Percentiles rank a stretch among this genome's conserved stretches.
Evolutionary conservation across 2,329 filamentous ascomycete species (phyloP).

Genomic region (Pyrenophora seminiperda): DNA sequence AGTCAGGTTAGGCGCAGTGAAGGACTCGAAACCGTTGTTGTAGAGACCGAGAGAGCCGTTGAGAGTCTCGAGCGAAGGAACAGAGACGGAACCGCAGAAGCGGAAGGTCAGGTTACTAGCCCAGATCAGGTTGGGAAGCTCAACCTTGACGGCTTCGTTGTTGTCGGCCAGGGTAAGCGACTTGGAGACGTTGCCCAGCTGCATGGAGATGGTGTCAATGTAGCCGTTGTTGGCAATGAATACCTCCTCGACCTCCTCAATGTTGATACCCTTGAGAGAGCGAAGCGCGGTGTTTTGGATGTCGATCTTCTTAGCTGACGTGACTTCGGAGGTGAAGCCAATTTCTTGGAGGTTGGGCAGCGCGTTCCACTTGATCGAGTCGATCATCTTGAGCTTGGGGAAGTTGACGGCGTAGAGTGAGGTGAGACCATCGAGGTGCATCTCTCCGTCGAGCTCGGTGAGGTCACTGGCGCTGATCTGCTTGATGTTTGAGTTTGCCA

Average conservation of each 20-base stretch:
- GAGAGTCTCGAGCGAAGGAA: constrained; percentile 74
- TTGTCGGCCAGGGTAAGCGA: constrained; percentile 79
- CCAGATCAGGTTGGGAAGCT: constrained; percentile 77
- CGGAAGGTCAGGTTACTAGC: constrained; percentile 82
- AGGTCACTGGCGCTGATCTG: constrained; percentile 67
- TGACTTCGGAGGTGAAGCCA: constrained; percentile 68
- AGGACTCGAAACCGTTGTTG: constrained; percentile 70
- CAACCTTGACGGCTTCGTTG: constrained; percentile 70
- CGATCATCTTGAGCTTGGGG: constrained; percentile 66
- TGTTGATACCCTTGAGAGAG: constrained; percentile 79
- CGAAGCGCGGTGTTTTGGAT: constrained; percentile 87
- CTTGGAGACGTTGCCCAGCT: constrained; percentile 75
- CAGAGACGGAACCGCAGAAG: constrained; percentile 74
- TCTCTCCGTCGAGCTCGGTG: constrained; percentile 68
- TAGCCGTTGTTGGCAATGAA: constrained; percentile 85
- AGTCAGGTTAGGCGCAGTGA: constrained; percentile 73
- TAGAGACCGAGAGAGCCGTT: constrained; percentile 84
- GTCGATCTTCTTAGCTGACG: constrained; percentile 68
- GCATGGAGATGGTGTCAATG: constrained; percentile 75
- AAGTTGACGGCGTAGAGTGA: constrained; percentile 72
- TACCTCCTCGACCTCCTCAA: constrained; percentile 72
- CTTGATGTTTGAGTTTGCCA: constrained; percentile 65
- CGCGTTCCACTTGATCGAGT: constrained; percentile 71
- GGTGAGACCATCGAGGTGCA: constrained; percentile 71
- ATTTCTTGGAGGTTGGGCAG: constrained; percentile 68